Percentiles rank a stretch among this genome's conserved stretches.
phyloP scores from a whole-genome alignment of 1,284 basidiomycete genomes.

The Leccinum angustisporum region DNA sequence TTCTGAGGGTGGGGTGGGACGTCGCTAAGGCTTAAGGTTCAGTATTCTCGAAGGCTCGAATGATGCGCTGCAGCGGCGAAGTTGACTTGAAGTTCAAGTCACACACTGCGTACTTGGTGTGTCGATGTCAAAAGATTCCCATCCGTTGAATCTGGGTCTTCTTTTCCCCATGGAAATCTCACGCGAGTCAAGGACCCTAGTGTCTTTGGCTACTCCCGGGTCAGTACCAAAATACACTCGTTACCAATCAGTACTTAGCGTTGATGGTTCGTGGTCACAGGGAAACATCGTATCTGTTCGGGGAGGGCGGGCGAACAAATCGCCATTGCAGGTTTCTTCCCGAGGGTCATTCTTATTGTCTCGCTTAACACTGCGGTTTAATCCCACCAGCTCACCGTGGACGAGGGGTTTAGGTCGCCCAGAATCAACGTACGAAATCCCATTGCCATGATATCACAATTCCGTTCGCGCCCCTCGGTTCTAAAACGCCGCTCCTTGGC shows the following conservation, averaged over 20 bases:
- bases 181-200: constrained; percentile 5
- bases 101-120: background rate
- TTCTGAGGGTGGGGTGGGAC: background rate
- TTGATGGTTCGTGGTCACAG: constrained; percentile 2
- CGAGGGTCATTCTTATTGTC: background rate
- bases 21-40: constrained; percentile 2
- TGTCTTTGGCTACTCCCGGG: background rate
- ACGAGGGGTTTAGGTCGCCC: background rate
- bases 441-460: background rate
- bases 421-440: background rate
- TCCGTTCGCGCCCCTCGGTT: background rate
- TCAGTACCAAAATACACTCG: background rate
- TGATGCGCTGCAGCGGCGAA: background rate
- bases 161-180: constrained; percentile 7
- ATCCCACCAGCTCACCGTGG: background rate
- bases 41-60: background rate
- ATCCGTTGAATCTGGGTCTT: background rate
- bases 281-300: background rate
- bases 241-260: background rate
- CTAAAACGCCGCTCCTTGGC: constrained; percentile 4
- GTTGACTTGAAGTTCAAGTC: background rate
- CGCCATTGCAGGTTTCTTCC: background rate
- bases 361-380: constrained; percentile 1
- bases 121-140: constrained; percentile 6
- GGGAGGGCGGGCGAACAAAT: background rate